phyloP scores from a whole-genome alignment of 305 asterid genomes.

The Ruellia speciosa region DNA sequence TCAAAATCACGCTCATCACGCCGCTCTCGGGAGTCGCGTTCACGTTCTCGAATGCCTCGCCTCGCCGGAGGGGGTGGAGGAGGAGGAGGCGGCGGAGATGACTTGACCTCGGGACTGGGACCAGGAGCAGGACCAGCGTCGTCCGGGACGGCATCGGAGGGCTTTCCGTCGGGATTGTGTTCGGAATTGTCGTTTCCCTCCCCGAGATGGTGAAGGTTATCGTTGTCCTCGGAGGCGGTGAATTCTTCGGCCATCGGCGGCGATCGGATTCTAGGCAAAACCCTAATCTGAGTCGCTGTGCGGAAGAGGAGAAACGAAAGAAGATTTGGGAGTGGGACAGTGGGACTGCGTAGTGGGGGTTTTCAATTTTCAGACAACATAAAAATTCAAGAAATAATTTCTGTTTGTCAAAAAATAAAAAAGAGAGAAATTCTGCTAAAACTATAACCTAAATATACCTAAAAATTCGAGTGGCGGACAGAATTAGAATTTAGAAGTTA shows the following conservation, averaged over 20 bases:
- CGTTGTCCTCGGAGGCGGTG: slow-evolving; percentile 27
- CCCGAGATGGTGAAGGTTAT: slow-evolving; percentile 20
- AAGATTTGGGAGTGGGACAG: too few species aligned
- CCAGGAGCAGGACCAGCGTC: slow-evolving; percentile 27
- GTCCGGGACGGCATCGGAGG: slow-evolving; percentile 29
- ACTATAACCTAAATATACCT: too few species aligned
- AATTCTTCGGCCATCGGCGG: slow-evolving; percentile 38
- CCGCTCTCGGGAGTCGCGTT: slow-evolving; percentile 65
- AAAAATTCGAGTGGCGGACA: too few species aligned
- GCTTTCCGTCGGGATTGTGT: slow-evolving; percentile 23
- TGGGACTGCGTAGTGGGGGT: too few species aligned
- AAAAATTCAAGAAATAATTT: too few species aligned
- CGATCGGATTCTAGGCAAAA: slow-evolving; percentile 22
- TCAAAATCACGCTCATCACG: slow-evolving; percentile 65
- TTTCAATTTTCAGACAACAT: too few species aligned
- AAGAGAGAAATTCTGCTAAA: too few species aligned
- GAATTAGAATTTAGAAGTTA: too few species aligned
- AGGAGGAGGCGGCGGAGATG: slow-evolving; percentile 34
- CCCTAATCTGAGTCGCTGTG: slow-evolving; percentile 26
- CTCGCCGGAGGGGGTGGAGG: slow-evolving; percentile 50
- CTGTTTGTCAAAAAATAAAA: too few species aligned
- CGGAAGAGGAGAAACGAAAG: neutral
- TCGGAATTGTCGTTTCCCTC: neutral
- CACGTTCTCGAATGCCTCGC: slow-evolving; percentile 49
- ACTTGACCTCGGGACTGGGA: slow-evolving; percentile 22